phyloP scores from a whole-genome alignment of 371 early-diverging fungal species.

The Mucor racemosus region DNA sequence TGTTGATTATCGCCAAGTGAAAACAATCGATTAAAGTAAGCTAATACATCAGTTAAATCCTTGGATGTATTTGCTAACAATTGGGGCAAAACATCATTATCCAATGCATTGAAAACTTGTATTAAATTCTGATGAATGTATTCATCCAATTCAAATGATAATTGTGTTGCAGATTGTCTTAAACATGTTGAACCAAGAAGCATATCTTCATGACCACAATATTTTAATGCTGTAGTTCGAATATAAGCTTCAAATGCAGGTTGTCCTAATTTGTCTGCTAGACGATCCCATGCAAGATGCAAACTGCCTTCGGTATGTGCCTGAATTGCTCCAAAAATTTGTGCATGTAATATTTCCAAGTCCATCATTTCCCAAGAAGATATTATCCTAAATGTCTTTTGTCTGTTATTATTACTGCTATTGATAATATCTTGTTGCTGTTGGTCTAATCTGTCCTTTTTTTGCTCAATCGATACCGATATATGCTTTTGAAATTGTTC shows the following conservation, averaged over 20 bases:
- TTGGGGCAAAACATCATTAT: constrained; percentile 25
- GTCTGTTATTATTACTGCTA: neutral
- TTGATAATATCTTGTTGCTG: neutral
- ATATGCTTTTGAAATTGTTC: constrained; percentile 42
- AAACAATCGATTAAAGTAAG: constrained; percentile 34
- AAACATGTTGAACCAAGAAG: constrained; percentile 24
- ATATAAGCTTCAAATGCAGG: constrained; percentile 39
- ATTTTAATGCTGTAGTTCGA: constrained; percentile 15
- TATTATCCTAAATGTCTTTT: constrained; percentile 15
- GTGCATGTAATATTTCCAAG: constrained; percentile 45
- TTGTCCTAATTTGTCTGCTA: constrained; percentile 38
- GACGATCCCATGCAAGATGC: constrained; percentile 43
- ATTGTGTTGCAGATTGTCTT: constrained; percentile 15
- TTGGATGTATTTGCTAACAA: constrained; percentile 25
- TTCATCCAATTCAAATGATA: constrained; percentile 24
- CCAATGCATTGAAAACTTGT: constrained; percentile 22
- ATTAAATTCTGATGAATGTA: constrained; percentile 22
- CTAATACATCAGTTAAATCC: constrained; percentile 26
- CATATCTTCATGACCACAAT: constrained; percentile 22
- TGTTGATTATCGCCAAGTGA: constrained; percentile 19
- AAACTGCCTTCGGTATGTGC: constrained; percentile 47
- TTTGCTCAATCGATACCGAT: constrained; percentile 22
- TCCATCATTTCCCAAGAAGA: constrained; percentile 36
- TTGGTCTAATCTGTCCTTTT: neutral
- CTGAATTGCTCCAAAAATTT: constrained; percentile 49